phyloP scores from a whole-genome alignment of 1,284 basidiomycete species.

The Papiliotrema terrestris region DNA sequence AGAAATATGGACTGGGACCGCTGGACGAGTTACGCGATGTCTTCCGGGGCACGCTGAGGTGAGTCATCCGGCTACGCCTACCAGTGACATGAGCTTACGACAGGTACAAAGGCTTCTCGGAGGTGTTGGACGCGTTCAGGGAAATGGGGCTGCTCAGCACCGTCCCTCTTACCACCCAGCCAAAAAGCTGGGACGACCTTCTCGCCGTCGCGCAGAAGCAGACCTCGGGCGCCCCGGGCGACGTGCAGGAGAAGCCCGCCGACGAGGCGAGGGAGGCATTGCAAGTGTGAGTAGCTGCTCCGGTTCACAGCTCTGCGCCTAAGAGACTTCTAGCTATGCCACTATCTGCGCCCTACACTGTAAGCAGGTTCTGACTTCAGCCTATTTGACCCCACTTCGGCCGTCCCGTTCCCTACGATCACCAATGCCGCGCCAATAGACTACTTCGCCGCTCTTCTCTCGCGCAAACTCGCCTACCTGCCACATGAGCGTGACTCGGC shows the following conservation, averaged over 20 bases:
- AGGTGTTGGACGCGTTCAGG: slow-evolving; percentile 71
- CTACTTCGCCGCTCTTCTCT: slow-evolving; percentile 70
- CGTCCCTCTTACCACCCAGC: not conserved
- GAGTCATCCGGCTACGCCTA: slow-evolving; percentile 10
- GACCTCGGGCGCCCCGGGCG: too few species aligned
- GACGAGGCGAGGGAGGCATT: slow-evolving; percentile 56
- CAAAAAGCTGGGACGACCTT: slow-evolving; percentile 23
- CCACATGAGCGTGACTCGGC: slow-evolving; percentile 80
- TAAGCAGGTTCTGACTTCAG: too few species aligned
- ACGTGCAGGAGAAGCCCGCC: slow-evolving; percentile 30
- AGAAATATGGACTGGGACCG: slow-evolving; percentile 64
- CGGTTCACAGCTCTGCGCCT: too few species aligned
- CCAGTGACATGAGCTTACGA: not conserved
- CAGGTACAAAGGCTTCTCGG: slow-evolving; percentile 83
- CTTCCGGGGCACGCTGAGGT: slow-evolving; percentile 82
- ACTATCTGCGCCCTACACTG: too few species aligned
- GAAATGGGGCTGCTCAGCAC: slow-evolving; percentile 64
- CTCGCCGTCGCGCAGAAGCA: slow-evolving; percentile 27
- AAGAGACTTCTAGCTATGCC: too few species aligned
- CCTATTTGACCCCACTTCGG: not conserved
- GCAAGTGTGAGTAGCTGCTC: slow-evolving; percentile 53
- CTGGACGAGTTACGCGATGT: slow-evolving; percentile 61
- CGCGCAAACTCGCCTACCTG: slow-evolving; percentile 68
- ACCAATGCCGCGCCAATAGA: slow-evolving; percentile 66
- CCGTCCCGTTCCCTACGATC: slow-evolving; percentile 24